A percentile compares a stretch with the other conserved stretches of the same genome.
phyloP scores from a whole-genome alignment of 176 grass and related monocot species.

The Elaeis guineensis region DNA sequence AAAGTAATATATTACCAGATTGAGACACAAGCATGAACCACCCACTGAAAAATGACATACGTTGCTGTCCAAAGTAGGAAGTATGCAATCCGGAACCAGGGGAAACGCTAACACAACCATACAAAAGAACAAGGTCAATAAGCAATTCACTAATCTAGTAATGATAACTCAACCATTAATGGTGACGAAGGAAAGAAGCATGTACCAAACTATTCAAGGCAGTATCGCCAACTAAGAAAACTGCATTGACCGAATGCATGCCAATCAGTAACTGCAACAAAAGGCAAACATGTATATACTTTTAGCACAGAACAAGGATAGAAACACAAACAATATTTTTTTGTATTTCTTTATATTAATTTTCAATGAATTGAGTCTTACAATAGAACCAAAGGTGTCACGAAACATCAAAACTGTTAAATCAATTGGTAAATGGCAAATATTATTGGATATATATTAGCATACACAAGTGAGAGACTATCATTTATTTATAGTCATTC shows the following conservation, averaged over 20 bases:
- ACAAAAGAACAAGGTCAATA: slow-evolving; percentile 12
- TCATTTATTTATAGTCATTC: too few species aligned
- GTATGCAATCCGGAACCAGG: slow-evolving; percentile 81
- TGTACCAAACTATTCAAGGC: slow-evolving; percentile 77
- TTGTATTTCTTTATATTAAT: too few species aligned
- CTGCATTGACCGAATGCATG: slow-evolving; percentile 71
- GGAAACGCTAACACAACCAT: slow-evolving; percentile 37
- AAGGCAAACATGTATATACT: not conserved
- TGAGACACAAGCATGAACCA: slow-evolving; percentile 48
- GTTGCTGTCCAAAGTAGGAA: slow-evolving; percentile 69
- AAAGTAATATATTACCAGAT: slow-evolving; percentile 35
- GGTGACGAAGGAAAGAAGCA: slow-evolving; percentile 1
- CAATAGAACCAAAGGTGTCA: too few species aligned
- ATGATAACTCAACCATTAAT: too few species aligned
- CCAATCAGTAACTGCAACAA: slow-evolving; percentile 54
- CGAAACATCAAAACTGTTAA: too few species aligned
- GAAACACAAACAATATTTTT: too few species aligned
- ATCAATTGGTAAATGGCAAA: too few species aligned
- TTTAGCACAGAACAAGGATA: too few species aligned
- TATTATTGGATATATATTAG: too few species aligned
- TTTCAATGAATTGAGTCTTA: too few species aligned
- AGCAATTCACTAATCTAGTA: not conserved
- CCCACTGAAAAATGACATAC: slow-evolving; percentile 72
- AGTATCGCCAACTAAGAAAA: slow-evolving; percentile 72
- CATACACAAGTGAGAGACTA: too few species aligned